Base-by-base conservation (phyloP, 306 rosid genomes). In the Biancaea sappan region DNA sequence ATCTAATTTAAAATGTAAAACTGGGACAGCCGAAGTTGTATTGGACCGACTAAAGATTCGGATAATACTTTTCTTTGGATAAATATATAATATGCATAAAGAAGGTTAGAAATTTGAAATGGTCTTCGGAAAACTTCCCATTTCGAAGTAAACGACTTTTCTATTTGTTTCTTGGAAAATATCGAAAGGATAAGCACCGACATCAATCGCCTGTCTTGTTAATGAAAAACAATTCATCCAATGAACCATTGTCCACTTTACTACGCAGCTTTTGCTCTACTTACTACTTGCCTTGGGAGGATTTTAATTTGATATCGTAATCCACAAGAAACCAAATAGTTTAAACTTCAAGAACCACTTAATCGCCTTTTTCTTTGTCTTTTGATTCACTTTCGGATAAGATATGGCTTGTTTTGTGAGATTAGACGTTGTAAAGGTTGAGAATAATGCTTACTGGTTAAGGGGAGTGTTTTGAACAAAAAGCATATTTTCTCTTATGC, bases 41-140 rank as follows among this genome's bases (percentile, higher is more conserved):
- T 64, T 40, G 53, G 52, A 64, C 70, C 70, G 70, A 64, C 70
- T 53, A 40, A 59, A 29, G 8, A 19, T 48, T 61, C 19, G 66
- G 48, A 62, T 21, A 2, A 4, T 37, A 4, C 18, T 6, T 47
- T 47, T n/a, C 21, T 4, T 4, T 9, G n/a, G 5, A 47, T 0
- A n/a, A 47, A n/a, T n/a, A n/a, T n/a, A n/a, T n/a, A n/a, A n/a
- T n/a, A n/a, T n/a, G 22, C 53, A n/a, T 43, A 47, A 18, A 35
- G 7, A 3, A 0, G 19, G 3, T 54, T 10, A 4, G 4, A 16
- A 34, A 10, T 5, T n/a, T 3, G 44, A 8, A 61, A 35, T 18
- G 22, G 28, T 5, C 24, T 50, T 8, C 11, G 11, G 56, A 50
- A 43, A 2, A 43, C 14, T 16, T 12, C 3, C 2, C 48, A 43